Percentiles rank a stretch among this genome's conserved stretches.
phyloP scores from a whole-genome alignment of 2,329 filamentous ascomycete species.

The Ophiognomonia clavigignenti-juglandacearum region DNA sequence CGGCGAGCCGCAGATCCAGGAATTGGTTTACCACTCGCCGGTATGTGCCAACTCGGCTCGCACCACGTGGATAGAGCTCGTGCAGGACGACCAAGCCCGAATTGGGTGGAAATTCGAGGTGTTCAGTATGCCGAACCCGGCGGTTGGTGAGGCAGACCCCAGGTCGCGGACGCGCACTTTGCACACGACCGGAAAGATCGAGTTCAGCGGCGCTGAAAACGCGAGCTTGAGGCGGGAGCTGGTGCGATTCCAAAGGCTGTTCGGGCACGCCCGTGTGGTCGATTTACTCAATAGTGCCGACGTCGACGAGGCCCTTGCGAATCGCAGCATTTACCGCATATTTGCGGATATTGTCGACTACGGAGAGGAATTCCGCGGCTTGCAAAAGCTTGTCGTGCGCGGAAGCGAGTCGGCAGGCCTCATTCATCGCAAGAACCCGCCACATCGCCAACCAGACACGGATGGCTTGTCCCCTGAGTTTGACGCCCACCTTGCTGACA shows the following conservation, averaged over 20 bases:
- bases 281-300: slow-evolving; percentile 14
- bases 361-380: slow-evolving; percentile 24
- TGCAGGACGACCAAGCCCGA: no score
- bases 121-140: no score
- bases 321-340: slow-evolving; percentile 32
- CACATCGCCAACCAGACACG: neutral
- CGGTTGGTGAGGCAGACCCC: no score
- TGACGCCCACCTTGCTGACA: slow-evolving; percentile 24
- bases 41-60: no score
- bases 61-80: no score
- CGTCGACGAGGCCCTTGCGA: slow-evolving; percentile 27
- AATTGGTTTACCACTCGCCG: no score
- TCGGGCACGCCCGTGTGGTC: slow-evolving; percentile 16
- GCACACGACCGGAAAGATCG: slow-evolving; percentile 16
- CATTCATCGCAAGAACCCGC: slow-evolving; percentile 19
- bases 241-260: slow-evolving; percentile 16
- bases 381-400: slow-evolving; percentile 25
- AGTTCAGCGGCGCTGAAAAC: slow-evolving; percentile 13
- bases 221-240: slow-evolving; percentile 14
- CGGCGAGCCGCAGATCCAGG: slow-evolving; percentile 24
- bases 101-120: no score
- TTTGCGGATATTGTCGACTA: slow-evolving; percentile 33
- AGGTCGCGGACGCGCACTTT: no score
- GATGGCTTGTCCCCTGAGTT: slow-evolving; percentile 10
- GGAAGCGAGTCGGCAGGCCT: slow-evolving; percentile 26